Base-by-base conservation (phyloP, 352 stramenopile species). In the Globisporangium parvum region DNA sequence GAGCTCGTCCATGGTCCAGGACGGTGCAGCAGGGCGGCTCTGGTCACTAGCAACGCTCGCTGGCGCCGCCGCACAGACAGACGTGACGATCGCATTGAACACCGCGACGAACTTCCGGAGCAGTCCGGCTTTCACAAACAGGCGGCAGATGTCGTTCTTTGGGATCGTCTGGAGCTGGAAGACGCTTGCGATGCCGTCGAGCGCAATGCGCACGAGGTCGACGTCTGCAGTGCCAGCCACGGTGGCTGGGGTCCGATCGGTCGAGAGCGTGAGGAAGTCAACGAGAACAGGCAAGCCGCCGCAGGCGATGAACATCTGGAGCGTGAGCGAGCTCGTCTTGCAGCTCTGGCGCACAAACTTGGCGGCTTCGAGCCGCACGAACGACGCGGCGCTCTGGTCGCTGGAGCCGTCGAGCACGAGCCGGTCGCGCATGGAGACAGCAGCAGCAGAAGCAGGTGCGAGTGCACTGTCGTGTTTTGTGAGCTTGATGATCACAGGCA, bases 241-340 rank as follows among this genome's bases (percentile, higher is more conserved):
- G 71, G 47, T 11, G 59, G 51, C 9, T n/a, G 48, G 9, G 10
- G 23, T 39, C 18, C 59, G 67, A 3, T 62, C 53, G 0, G 39
- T 50, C 40, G 83, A 65, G 0, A 85, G 59, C 1, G 73, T 77
- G 41, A 95, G 69, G 40, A 95, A 95, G 53, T 93, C 80, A 21
- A 93, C 82, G 6, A 95, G 65, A 11, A 95, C 80, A 1, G 88
- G 82, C 9, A 97, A 61, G 15, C 91, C 91, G 18, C 91, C 91
- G 51, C 89, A 96, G 1, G 88, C 89, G 20, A 97, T 93, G 53
- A 97, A 96, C 87, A 97, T 97, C 62, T 97, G 91, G 15, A 97
- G 70, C 14, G 87, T 96, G 54, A 95, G 33, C 0, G 80, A 85
- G 51, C 85, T 95, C 9, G 87, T 96, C 56, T 90, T 88, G 59